Base-by-base conservation (phyloP, 441 rosid genomes). In the Rhodomyrtus psidioides region DNA sequence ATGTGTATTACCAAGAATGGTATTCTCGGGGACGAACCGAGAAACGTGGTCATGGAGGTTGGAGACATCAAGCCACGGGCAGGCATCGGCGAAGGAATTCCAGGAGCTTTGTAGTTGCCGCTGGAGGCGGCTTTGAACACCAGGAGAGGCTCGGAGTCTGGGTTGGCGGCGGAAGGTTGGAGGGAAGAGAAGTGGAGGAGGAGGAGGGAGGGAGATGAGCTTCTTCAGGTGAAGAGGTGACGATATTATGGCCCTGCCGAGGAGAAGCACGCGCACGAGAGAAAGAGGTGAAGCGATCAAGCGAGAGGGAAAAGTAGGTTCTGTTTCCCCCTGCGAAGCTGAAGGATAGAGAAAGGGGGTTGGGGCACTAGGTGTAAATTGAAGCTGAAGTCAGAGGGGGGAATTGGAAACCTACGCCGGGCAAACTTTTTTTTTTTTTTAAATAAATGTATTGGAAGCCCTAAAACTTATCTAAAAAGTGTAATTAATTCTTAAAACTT, bases 41-140 rank as follows among this genome's bases (percentile, higher is more conserved):
- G 93, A 88, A 57, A 94, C 91, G 84, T 94, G 86, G 91, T 88
- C 84, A 46, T 75, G 86, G 87, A 86, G 82, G 82, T 95, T 93
- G 83, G 90, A 88, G 46, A 94, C 93, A 65, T 93, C 95, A 82
- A 86, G 85, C 95, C 94, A 94, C 34, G 88, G 53, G 82, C 95
- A 93, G 3, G 82, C 88, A 88, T 90, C 88, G 39, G 88, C 83
- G 46, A 89, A 88, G 17, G 93, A 82, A 92, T 90, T 92, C 94
- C 95, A 93, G 15, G 90, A 83, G 53, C 97, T 84, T 88, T 89
- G 87, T 92, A 88, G 90, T 91, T 83, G 75, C 86, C 83, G 91
- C 93, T 96, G 0, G 96, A 87, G 26, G 90, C n/a, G 87, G 93
- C 84, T 87, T 92, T 95, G 93, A 95, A 97, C 81, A 84, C 84